Conservation (phyloP, 257 asterid genomes). For the Fraxinus anomala region DNA sequence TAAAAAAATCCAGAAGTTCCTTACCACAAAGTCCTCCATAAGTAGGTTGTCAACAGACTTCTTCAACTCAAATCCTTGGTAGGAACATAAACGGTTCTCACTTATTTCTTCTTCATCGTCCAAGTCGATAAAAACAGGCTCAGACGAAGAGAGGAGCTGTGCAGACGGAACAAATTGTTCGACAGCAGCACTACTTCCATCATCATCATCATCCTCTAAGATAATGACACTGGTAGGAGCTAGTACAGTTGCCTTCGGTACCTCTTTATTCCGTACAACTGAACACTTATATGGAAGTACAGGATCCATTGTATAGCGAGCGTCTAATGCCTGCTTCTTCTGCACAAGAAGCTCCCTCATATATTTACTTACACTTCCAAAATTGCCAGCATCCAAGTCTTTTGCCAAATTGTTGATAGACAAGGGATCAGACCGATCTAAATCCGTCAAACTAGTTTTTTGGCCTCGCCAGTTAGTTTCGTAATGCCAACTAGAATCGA, state of each 20-base stretch:
- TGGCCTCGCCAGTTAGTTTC: slow-evolving; percentile 40
- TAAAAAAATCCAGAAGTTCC: neutral
- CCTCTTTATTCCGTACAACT: slow-evolving; percentile 21
- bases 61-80: slow-evolving; percentile 21
- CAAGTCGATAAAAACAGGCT: slow-evolving; percentile 43
- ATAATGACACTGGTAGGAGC: slow-evolving; percentile 31
- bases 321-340: slow-evolving; percentile 24
- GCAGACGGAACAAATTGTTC: slow-evolving; percentile 25
- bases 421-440: slow-evolving; percentile 35
- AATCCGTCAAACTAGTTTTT: slow-evolving; percentile 22
- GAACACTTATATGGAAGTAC: slow-evolving; percentile 20
- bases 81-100: slow-evolving; percentile 13
- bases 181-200: slow-evolving; percentile 8
- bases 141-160: slow-evolving; percentile 25
- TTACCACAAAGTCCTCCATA: slow-evolving; percentile 14
- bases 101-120: slow-evolving; percentile 41
- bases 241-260: slow-evolving; percentile 17
- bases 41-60: slow-evolving; percentile 5
- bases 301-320: slow-evolving; percentile 29
- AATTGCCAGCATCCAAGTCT: slow-evolving; percentile 35
- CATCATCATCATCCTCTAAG: slow-evolving; percentile 38
- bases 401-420: slow-evolving; percentile 22
- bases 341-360: slow-evolving; percentile 30
- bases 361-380: slow-evolving; percentile 45
- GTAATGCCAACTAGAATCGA: slow-evolving; percentile 48